Percentiles rank a stretch among this genome's conserved stretches.
Evolutionary conservation across 306 rosid species (phyloP).

Genomic region (Sesbania bispinosa): DNA sequence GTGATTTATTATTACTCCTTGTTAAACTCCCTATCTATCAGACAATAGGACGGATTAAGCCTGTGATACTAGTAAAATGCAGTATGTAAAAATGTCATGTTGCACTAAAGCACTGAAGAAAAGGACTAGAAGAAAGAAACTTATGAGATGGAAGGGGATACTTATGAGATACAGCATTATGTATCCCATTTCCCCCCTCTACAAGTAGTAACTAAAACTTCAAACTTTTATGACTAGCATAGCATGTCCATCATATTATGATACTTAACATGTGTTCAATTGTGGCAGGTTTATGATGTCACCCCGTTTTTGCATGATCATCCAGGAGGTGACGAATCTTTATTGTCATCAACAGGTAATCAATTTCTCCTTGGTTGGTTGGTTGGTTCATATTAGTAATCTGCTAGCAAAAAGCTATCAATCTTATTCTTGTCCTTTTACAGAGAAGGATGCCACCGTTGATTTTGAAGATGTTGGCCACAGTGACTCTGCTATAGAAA

Average conservation of each 20-base stretch:
- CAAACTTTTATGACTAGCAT: background rate
- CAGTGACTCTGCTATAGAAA: constrained; percentile 55
- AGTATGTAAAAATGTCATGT: background rate
- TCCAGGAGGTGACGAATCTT: constrained; percentile 83
- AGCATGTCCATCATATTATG: background rate
- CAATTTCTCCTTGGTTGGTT: background rate
- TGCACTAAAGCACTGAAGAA: too few relatives aligned
- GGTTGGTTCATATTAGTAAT: background rate
- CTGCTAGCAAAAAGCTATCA: background rate
- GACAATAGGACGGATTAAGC: background rate
- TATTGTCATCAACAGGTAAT: constrained; percentile 60
- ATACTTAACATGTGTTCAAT: background rate
- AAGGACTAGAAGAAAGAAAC: too few relatives aligned
- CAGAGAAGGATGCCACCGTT: constrained; percentile 71
- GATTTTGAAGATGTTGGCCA: constrained; percentile 81
- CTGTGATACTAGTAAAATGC: background rate
- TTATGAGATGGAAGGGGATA: too few relatives aligned
- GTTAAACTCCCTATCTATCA: background rate
- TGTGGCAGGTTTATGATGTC: constrained; percentile 65
- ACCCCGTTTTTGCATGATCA: constrained; percentile 77
- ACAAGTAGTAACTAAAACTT: too few relatives aligned
- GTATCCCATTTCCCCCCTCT: background rate
- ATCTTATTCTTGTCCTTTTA: background rate
- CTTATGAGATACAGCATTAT: too few relatives aligned
- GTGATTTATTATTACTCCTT: background rate